A percentile compares a stretch with the other conserved stretches of the same genome.
Evolutionary conservation across 441 rosid species (phyloP).

Genomic region (Sinapis alba): DNA sequence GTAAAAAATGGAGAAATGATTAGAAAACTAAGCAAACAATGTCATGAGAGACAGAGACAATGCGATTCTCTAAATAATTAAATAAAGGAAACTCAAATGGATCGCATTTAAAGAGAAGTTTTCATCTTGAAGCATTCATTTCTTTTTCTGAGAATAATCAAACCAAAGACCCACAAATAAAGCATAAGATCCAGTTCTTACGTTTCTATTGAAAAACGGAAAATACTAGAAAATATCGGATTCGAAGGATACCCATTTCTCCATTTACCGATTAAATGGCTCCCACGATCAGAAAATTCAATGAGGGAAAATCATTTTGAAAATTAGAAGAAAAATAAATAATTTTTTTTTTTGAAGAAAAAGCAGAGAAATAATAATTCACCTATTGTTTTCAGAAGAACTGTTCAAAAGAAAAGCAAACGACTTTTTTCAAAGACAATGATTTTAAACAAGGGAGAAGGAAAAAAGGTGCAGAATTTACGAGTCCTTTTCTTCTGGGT

Average conservation of each 20-base stretch:
- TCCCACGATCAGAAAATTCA: conserved; percentile 14
- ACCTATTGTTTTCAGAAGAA: background rate
- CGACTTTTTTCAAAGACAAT: conserved; percentile 9
- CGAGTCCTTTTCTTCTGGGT: conserved; percentile 28
- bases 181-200: conserved; percentile 31
- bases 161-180: conserved; percentile 8
- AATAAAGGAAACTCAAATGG: background rate
- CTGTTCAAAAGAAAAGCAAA: conserved; percentile 18
- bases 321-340: background rate
- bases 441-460: background rate
- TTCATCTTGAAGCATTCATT: conserved; percentile 30
- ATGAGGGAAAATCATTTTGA: background rate
- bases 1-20: background rate
- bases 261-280: conserved; percentile 19
- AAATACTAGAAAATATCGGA: background rate
- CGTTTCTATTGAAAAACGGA: conserved; percentile 27
- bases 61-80: conserved; percentile 10
- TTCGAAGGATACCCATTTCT: conserved; percentile 14
- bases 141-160: conserved; percentile 11
- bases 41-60: conserved; percentile 20
- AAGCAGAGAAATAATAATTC: conserved; percentile 12
- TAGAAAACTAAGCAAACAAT: conserved; percentile 7
- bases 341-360: background rate
- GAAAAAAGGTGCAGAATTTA: conserved; percentile 26
- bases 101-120: conserved; percentile 14